Percentiles rank a stretch among this genome's conserved stretches.
Evolutionary conservation across 2,329 filamentous ascomycete species (phyloP).

Genomic region (Dendryphion nanum): DNA sequence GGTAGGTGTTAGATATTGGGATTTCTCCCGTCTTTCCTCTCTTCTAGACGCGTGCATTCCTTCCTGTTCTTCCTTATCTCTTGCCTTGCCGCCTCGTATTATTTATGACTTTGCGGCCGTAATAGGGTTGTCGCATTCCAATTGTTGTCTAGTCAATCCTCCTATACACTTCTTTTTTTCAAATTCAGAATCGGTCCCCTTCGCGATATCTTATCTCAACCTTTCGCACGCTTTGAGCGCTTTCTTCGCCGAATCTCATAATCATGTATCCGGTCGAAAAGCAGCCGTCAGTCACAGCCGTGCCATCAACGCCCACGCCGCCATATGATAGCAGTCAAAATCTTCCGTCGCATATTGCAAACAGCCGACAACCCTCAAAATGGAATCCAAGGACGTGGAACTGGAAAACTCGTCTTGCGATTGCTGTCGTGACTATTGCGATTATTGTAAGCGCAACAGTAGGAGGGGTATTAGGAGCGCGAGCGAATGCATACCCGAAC

Average conservation of each 20-base stretch:
- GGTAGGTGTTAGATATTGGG: neutral
- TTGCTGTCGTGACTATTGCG: slow-evolving; percentile 6
- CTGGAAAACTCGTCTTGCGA: slow-evolving; percentile 9
- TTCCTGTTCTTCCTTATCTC: neutral
- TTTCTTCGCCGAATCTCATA: neutral
- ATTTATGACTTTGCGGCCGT: neutral
- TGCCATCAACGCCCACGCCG: neutral
- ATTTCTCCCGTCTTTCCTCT: neutral
- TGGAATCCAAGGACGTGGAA: slow-evolving; percentile 11
- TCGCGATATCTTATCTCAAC: neutral
- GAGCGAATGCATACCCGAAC: slow-evolving; percentile 16
- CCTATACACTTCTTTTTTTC: neutral
- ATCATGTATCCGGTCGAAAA: neutral
- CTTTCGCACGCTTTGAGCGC: neutral
- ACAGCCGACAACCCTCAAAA: neutral
- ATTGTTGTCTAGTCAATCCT: slow-evolving; percentile 1
- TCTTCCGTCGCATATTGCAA: neutral
- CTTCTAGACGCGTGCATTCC: slow-evolving; percentile 1
- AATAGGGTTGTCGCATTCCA: neutral
- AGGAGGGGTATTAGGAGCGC: slow-evolving; percentile 14
- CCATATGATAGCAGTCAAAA: neutral
- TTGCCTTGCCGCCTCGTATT: neutral
- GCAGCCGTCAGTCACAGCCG: neutral
- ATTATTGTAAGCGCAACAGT: slow-evolving; percentile 9
- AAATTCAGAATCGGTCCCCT: neutral